phyloP scores from a whole-genome alignment of 2,329 filamentous ascomycete species.

The Catunica adiposa region DNA sequence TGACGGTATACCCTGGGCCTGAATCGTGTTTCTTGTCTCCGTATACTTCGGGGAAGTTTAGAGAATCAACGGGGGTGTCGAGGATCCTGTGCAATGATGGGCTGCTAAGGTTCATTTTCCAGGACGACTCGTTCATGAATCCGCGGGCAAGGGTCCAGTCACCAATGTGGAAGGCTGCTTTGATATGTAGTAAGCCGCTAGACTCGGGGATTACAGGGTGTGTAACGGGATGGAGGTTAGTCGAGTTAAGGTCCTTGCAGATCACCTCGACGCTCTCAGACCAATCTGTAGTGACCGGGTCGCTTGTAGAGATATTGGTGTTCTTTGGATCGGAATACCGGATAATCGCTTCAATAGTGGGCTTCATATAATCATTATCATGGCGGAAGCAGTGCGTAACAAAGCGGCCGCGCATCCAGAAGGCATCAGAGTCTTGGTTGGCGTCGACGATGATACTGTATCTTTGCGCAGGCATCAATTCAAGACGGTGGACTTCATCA shows the following conservation, averaged over 20 bases:
- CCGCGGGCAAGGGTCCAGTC: slow-evolving; percentile 36
- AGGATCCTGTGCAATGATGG: slow-evolving; percentile 24
- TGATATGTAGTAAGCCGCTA: slow-evolving; percentile 28
- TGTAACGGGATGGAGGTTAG: slow-evolving; percentile 26
- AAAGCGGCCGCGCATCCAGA: slow-evolving; percentile 45
- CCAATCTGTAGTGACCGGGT: slow-evolving; percentile 31
- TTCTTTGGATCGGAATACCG: slow-evolving; percentile 18
- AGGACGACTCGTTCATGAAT: slow-evolving; percentile 37
- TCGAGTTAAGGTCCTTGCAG: slow-evolving; percentile 37
- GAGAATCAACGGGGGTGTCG: slow-evolving; percentile 14
- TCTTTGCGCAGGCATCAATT: slow-evolving; percentile 53
- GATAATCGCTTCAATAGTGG: slow-evolving; percentile 21
- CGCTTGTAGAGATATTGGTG: not conserved
- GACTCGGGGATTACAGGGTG: slow-evolving; percentile 23
- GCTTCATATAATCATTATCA: slow-evolving; percentile 19
- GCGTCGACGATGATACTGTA: slow-evolving; percentile 50
- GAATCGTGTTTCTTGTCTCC: slow-evolving; percentile 5
- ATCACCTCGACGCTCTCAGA: slow-evolving; percentile 29
- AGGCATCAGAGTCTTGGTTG: slow-evolving; percentile 37
- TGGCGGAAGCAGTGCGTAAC: slow-evolving; percentile 25
- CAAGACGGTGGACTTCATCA: slow-evolving; percentile 39
- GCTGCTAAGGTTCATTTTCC: slow-evolving; percentile 24
- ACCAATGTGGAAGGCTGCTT: slow-evolving; percentile 39
- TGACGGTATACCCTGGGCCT: slow-evolving; percentile 17
- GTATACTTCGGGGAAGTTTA: not conserved